Percentiles rank a stretch among this genome's conserved stretches.
phyloP scores from a whole-genome alignment of 208 protist species.

The Acanthamoeba healyi region DNA sequence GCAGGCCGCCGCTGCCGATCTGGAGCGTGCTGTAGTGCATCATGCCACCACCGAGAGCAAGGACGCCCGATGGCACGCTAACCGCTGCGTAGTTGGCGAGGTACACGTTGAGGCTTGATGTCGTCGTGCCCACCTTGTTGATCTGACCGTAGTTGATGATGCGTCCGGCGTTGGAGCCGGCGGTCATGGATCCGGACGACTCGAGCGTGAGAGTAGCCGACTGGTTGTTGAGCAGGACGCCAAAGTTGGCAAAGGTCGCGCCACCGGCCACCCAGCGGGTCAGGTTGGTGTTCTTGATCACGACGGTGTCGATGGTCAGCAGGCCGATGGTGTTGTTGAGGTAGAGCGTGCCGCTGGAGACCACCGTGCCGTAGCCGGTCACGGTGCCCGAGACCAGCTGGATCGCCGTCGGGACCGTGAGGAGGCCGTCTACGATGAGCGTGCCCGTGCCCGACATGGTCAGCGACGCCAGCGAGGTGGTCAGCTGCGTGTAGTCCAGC shows the following conservation, averaged over 20 bases:
- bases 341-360: conserved; percentile 47
- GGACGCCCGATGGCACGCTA: neutral
- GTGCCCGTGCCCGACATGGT: conserved; percentile 21
- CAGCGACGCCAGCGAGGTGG: conserved; percentile 37
- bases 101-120: conserved; percentile 27
- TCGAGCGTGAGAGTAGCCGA: neutral
- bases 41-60: neutral
- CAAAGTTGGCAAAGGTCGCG: conserved; percentile 19
- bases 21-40: conserved; percentile 23
- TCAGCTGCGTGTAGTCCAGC: conserved; percentile 46
- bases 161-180: neutral
- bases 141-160: conserved; percentile 65
- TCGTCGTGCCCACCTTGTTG: conserved; percentile 5
- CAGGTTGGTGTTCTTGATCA: conserved; percentile 16
- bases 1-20: neutral
- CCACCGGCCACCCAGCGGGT: conserved; percentile 57
- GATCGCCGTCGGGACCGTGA: conserved; percentile 14
- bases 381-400: conserved; percentile 1
- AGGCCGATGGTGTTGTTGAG: conserved; percentile 45
- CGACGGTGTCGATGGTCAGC: neutral
- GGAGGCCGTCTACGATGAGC: conserved; percentile 47
- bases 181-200: conserved; percentile 30
- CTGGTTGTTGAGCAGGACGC: conserved; percentile 48
- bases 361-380: conserved; percentile 10
- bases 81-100: conserved; percentile 32